Evolutionary conservation across 2,329 filamentous ascomycete species (phyloP), one percentile per base, ranked within the genome.

Genomic region (Ramularia collo-cygni): DNA sequence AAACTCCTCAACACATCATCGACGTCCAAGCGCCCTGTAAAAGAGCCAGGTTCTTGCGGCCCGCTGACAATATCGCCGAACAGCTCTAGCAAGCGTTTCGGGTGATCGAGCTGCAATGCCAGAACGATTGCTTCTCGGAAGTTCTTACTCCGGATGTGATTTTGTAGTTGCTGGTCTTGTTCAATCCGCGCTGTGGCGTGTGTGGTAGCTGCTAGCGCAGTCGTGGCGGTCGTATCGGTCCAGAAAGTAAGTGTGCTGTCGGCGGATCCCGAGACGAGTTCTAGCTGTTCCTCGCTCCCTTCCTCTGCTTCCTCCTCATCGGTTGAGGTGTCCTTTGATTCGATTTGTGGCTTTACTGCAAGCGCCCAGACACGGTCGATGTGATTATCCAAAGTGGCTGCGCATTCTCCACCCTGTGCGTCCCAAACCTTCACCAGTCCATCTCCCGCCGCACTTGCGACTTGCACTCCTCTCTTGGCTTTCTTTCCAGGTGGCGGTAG

Each of bases 351-450:
- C 60, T 90, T 75, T 8, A 86, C 78, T 4, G 86, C 78, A 13
- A 96, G 69, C 0, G 88, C 88, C 89, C 89, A 95, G 1, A 96
- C 89, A 42, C 92, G 79, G 64, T 98, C 92, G 54, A 88, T 88
- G 63, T 98, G 92, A 64, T 96, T 96, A 65, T 98, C 92, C 4
- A 98, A 74, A 0, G 92, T 98, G 50, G 84, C 83, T 51, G 89
- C 86, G 2, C 81, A 73, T 63, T 96, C 92, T 33, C 89, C 88
- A 1, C 76, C 81, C 57, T 83, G 83, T 9, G 85, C 83, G 53
- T 95, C 86, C 92, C 92, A 98, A 21, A 98, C 79, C 65, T 96
- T 98, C 43, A 98, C 88, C 3, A 98, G 75, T 2, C 92, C 92
- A 63, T 98, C 93, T 43, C 88, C 89, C 28, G 85, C 92, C 10